These are phyloP conservation scores for Vachellia collinsii DNA, from an alignment of 306 rosid species.

Conservation along the genomic window DNA sequence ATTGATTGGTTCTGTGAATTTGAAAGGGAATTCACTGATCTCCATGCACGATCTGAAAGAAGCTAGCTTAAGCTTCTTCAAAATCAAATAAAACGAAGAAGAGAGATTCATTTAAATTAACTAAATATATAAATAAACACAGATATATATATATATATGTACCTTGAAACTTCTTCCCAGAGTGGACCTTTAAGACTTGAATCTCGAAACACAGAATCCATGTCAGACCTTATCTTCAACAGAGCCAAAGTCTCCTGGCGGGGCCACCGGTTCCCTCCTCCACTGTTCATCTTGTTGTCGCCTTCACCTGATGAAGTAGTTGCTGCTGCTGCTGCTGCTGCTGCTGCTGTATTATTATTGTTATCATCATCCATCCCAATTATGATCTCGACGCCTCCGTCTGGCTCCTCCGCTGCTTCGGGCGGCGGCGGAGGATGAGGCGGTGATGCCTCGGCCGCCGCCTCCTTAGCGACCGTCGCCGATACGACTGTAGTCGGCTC, in stretches of 20 bases:
- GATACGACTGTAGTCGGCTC: slow-evolving; percentile 17
- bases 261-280: slow-evolving; percentile 94
- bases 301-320: slow-evolving; percentile 50
- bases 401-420: background rate
- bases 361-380: slow-evolving; percentile 17
- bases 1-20: slow-evolving; percentile 18
- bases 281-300: slow-evolving; percentile 49
- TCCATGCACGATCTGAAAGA: slow-evolving; percentile 37
- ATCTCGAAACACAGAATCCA: slow-evolving; percentile 83
- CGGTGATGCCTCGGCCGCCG: background rate
- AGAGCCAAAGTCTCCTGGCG: slow-evolving; percentile 88
- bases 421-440: background rate
- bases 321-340: slow-evolving; percentile 28
- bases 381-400: slow-evolving; percentile 29
- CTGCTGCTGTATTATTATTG: background rate
- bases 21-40: slow-evolving; percentile 29
- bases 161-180: slow-evolving; percentile 98
- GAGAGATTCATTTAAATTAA: background rate
- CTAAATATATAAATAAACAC: background rate
- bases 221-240: slow-evolving; percentile 83
- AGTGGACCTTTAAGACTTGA: slow-evolving; percentile 92
- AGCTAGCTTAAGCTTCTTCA: background rate
- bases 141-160: background rate
- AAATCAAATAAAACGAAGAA: background rate
- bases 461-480: slow-evolving; percentile 4